Evolutionary conservation across 2,329 filamentous ascomycete species (phyloP).

Genomic region (Trichoderma sp.): DNA sequence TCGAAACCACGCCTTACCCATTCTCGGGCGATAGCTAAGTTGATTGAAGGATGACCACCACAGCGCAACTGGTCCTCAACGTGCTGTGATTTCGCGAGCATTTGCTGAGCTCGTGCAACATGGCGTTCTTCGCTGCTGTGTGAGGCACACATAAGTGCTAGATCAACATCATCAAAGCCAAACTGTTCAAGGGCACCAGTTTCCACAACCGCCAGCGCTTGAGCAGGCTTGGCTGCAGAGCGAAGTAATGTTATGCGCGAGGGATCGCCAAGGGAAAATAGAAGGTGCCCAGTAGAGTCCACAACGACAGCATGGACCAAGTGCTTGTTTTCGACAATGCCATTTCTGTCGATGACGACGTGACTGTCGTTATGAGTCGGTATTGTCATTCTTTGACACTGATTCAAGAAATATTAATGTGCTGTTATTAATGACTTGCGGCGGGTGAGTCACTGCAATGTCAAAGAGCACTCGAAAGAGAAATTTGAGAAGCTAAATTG

Average conservation of each 20-base stretch:
- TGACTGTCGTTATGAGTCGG: background rate
- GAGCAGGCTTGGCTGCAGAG: slow-evolving; percentile 49
- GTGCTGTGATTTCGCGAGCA: slow-evolving; percentile 39
- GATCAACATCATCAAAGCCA: slow-evolving; percentile 42
- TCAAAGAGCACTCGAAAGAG: background rate
- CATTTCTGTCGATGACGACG: slow-evolving; percentile 41
- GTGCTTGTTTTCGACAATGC: slow-evolving; percentile 47
- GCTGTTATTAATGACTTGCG: background rate
- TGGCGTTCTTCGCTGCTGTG: slow-evolving; percentile 48
- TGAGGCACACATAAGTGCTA: slow-evolving; percentile 50
- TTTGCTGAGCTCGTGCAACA: slow-evolving; percentile 38
- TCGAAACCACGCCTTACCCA: slow-evolving; percentile 44
- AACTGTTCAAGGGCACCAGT: slow-evolving; percentile 41
- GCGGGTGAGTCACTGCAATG: background rate
- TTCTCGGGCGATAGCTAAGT: slow-evolving; percentile 35
- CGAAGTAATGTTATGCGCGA: slow-evolving; percentile 44
- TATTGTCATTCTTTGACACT: background rate
- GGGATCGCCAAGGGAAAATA: slow-evolving; percentile 45
- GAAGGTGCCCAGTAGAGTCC: slow-evolving; percentile 39
- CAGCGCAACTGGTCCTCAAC: slow-evolving; percentile 43
- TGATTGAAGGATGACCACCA: slow-evolving; percentile 43
- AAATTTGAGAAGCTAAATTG: background rate
- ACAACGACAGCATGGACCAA: slow-evolving; percentile 45
- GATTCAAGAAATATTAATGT: background rate
- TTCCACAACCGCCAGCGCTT: slow-evolving; percentile 47